These are phyloP conservation scores for Lachancea thermotolerans DNA, from an alignment of 805 yeast species.

Conservation along the genomic window DNA sequence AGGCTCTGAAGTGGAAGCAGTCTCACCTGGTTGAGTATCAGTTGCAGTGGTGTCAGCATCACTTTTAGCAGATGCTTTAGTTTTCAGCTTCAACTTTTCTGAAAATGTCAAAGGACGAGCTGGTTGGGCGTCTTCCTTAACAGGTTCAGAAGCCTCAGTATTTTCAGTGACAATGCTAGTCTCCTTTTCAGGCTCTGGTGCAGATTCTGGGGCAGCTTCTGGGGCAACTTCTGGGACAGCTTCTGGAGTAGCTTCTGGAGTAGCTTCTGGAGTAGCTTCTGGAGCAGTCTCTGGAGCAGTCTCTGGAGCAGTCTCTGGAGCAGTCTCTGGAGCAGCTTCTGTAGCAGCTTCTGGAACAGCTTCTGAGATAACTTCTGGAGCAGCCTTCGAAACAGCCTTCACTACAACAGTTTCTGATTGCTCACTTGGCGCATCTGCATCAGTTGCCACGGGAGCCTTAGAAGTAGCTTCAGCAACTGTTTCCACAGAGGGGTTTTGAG, in stretches of 20 bases:
- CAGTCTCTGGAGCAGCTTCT: slow-evolving; percentile 7
- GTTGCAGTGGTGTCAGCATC: slow-evolving; percentile 14
- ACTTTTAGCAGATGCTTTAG: slow-evolving; percentile 9
- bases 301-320: not conserved
- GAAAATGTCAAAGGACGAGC: slow-evolving; percentile 19
- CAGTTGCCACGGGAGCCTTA: too few relatives aligned
- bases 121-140: slow-evolving; percentile 8
- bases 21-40: not conserved
- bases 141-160: slow-evolving; percentile 7
- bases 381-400: not conserved
- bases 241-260: slow-evolving; percentile 10
- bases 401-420: not conserved
- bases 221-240: not conserved
- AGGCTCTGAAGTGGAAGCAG: not conserved
- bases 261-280: slow-evolving; percentile 5
- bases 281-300: not conserved
- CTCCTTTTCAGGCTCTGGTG: not conserved
- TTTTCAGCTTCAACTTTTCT: slow-evolving; percentile 22
- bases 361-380: not conserved
- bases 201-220: not conserved
- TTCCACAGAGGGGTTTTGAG: too few relatives aligned
- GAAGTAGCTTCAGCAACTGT: too few relatives aligned
- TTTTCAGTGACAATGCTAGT: not conserved
- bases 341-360: slow-evolving; percentile 1
- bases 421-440: too few relatives aligned